phyloP scores from a whole-genome alignment of 1,284 basidiomycete genomes.

The Moniliophthora roreri region DNA sequence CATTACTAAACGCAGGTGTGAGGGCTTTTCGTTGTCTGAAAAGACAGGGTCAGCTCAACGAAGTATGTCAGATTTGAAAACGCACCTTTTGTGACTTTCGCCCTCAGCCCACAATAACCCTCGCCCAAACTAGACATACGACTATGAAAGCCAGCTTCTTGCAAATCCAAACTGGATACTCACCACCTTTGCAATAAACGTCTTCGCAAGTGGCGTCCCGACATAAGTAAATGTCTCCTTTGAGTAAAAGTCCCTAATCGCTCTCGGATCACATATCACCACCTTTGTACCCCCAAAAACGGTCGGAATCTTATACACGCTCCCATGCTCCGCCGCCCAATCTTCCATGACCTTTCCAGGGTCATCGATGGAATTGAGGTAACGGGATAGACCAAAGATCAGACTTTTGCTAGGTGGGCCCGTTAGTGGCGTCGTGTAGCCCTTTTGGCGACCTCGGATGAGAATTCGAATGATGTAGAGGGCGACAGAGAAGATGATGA shows the following conservation, averaged over 20 bases:
- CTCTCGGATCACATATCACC: constrained; percentile 54
- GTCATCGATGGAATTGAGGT: constrained; percentile 28
- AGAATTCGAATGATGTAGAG: not conserved
- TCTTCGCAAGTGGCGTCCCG: constrained; percentile 33
- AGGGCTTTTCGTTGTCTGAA: constrained; percentile 41
- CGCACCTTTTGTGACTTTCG: constrained; percentile 40
- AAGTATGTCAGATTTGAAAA: too few species aligned
- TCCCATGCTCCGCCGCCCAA: constrained; percentile 49
- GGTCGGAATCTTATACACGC: constrained; percentile 41
- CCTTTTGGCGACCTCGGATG: not conserved
- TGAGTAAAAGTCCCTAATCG: constrained; percentile 49
- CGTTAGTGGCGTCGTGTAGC: constrained; percentile 24
- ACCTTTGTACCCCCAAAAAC: constrained; percentile 39
- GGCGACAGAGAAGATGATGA: not conserved
- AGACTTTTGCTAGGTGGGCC: constrained; percentile 34
- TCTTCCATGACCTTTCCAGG: constrained; percentile 34
- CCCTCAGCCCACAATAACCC: constrained; percentile 54
- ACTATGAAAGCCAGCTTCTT: not conserved
- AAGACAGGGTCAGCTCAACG: not conserved
- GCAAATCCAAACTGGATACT: constrained; percentile 18
- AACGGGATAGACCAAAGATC: constrained; percentile 35
- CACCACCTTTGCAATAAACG: constrained; percentile 42
- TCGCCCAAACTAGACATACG: constrained; percentile 41
- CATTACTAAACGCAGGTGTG: constrained; percentile 40
- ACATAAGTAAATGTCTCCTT: constrained; percentile 51